These are phyloP conservation scores for Scalesia atractyloides DNA, from an alignment of 129 eudicot species.

Conservation along the genomic window DNA sequence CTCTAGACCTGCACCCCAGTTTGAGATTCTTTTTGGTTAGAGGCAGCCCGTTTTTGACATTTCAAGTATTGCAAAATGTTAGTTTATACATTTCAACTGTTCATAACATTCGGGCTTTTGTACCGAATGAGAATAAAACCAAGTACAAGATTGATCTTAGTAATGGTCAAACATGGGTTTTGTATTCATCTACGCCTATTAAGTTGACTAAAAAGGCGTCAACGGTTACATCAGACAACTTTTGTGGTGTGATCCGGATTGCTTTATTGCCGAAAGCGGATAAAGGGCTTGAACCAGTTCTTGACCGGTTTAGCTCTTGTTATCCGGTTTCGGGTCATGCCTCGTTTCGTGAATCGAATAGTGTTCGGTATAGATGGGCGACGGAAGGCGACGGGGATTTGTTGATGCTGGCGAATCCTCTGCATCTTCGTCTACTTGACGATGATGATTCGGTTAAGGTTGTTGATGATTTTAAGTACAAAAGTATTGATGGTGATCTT, in stretches of 20 bases:
- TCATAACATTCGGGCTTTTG: constrained; percentile 49
- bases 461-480: constrained; percentile 63
- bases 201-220: constrained; percentile 43
- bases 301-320: constrained; percentile 74
- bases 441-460: constrained; percentile 38
- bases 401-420: constrained; percentile 62
- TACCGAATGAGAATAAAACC: constrained; percentile 45
- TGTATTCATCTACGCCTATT: constrained; percentile 67
- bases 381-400: constrained; percentile 71
- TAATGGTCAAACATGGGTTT: constrained; percentile 76
- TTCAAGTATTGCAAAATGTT: constrained; percentile 32
- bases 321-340: constrained; percentile 76
- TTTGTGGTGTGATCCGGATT: constrained; percentile 62
- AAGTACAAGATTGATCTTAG: constrained; percentile 54
- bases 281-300: constrained; percentile 36
- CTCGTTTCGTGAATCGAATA: constrained; percentile 40
- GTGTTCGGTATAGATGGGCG: constrained; percentile 67
- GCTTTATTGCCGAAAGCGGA: constrained; percentile 51
- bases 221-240: constrained; percentile 44
- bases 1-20: constrained; percentile 61
- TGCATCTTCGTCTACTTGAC: constrained; percentile 37
- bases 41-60: constrained; percentile 81
- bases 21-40: constrained; percentile 70
- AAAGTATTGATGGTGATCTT: constrained; percentile 86
- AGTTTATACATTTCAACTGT: constrained; percentile 53